Base-by-base conservation (phyloP, 257 asterid genomes). In the Scutellaria minor region DNA sequence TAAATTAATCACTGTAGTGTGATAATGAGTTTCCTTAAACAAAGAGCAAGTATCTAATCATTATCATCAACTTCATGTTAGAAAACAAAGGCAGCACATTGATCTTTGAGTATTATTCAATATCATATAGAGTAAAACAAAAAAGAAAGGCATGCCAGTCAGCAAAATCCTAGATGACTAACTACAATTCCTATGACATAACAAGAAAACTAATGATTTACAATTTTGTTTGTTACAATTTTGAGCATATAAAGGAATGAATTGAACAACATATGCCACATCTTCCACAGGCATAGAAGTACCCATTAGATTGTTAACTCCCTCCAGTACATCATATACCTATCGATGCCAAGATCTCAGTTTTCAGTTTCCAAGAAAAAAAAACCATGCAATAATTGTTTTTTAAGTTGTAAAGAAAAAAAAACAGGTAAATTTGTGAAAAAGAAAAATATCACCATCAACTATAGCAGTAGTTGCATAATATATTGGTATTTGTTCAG, bases 311-410 rank as follows among this genome's bases (percentile, higher is more conserved):
- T 18, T 22, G 7, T 11, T 11, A 6, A 67, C 62, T 51, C 51
- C 37, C 39, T 20, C 15, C 59, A 45, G 37, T 57, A 57, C 58
- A 70, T 56, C 35, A 13, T 18, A 9, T 18, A 9, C 58, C 58
- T 44, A 70, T 15, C 18, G 18, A 12, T n/a, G 35, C 27, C 53
- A 5, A 27, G 48, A 70, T 70, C 50, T 45, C 27, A 31, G 75
- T 40, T 9, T 27, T 45, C 59, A 9, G 8, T 45, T 57, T 70
- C 69, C 61, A 20, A 15, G 20, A 6, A 44, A 45, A 5, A 18
- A 18, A 18, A 18, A 18, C 18, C 35, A 54, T 54, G 18, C 39
- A 56, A n/a, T 9, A 56, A 24, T 27, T 39, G 15, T 42, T 9
- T 40, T 24, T 12, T 12, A 41, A 15, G n/a, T 27, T 54, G 7